phyloP scores from a whole-genome alignment of 1,284 basidiomycete genomes.

The Mixia osmundae region DNA sequence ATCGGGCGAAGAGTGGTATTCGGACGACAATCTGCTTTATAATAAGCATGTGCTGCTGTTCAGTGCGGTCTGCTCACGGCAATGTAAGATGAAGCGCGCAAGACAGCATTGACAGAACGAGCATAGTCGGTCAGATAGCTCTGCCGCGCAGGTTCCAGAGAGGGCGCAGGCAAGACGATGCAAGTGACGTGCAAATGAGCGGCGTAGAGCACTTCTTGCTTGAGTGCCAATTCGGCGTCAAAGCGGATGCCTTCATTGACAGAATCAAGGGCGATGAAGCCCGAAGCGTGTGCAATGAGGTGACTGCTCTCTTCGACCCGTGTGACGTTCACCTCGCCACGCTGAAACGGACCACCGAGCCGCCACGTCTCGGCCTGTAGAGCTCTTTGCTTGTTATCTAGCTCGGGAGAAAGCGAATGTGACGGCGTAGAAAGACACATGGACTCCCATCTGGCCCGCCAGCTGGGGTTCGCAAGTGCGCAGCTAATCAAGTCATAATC shows the following conservation, averaged over 20 bases:
- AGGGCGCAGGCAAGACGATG: conserved; percentile 71
- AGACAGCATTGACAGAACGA: conserved; percentile 55
- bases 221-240: conserved; percentile 82
- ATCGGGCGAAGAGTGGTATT: conserved; percentile 51
- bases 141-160: conserved; percentile 55
- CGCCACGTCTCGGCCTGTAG: no score
- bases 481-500: no score
- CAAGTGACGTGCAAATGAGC: conserved; percentile 69
- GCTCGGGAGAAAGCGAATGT: no score
- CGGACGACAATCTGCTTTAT: conserved; percentile 31
- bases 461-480: no score
- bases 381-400: no score
- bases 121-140: conserved; percentile 81
- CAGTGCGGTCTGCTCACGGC: background rate
- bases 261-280: conserved; percentile 89
- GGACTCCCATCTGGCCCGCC: no score
- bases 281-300: conserved; percentile 52
- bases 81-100: conserved; percentile 27
- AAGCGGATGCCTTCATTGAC: conserved; percentile 81
- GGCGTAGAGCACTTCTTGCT: conserved; percentile 80
- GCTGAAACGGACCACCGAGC: no score
- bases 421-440: no score
- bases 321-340: no score
- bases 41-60: background rate
- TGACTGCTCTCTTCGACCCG: conserved; percentile 72